phyloP scores from a whole-genome alignment of 140 eudicot species.

The Flaveria floridana region DNA sequence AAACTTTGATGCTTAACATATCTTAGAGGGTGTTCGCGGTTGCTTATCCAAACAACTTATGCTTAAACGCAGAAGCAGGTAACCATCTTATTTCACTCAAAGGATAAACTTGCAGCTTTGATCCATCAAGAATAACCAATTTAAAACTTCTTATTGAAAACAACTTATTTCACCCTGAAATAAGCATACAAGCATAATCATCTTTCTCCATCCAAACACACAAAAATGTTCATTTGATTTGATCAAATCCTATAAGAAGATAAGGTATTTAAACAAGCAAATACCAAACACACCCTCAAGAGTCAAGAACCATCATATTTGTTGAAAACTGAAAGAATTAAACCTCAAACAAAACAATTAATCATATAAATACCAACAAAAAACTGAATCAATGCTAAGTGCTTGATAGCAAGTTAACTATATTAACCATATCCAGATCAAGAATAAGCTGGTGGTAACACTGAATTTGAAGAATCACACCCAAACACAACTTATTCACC shows the following conservation, averaged over 20 bases:
- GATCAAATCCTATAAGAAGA: not conserved
- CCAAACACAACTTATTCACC: not conserved
- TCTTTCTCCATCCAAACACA: not conserved
- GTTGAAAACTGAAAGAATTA: not conserved
- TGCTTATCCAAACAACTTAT: not conserved
- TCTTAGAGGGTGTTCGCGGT: not conserved
- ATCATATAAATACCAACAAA: not conserved
- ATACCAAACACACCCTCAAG: not conserved
- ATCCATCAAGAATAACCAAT: not conserved
- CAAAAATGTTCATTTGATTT: not conserved
- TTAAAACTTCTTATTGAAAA: not conserved
- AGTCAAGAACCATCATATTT: not conserved
- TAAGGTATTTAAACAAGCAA: not conserved
- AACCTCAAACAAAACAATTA: no score
- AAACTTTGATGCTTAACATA: not conserved
- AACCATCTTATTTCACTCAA: not conserved
- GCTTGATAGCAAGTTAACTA: no score
- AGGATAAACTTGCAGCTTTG: not conserved
- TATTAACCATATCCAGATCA: not conserved
- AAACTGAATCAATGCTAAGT: not conserved
- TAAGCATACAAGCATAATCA: not conserved
- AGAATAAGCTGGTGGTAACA: no score
- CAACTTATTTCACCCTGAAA: constrained; percentile 1
- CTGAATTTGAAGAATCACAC: not conserved
- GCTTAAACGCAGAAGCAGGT: not conserved